phyloP scores from a whole-genome alignment of 805 yeast genomes.

The Yamadazyma tumulicola region DNA sequence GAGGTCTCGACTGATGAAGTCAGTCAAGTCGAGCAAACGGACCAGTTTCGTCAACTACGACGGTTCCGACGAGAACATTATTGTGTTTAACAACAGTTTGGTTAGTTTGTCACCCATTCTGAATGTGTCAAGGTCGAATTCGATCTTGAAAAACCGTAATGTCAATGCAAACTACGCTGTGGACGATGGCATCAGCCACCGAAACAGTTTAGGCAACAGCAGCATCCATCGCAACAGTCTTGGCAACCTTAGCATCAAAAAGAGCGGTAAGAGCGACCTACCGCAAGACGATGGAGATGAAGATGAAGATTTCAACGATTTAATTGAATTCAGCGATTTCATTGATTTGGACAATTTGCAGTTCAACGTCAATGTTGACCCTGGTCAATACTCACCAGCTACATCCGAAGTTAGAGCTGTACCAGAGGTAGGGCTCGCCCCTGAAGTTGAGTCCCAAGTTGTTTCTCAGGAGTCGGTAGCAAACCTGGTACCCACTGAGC shows the following conservation, averaged over 20 bases:
- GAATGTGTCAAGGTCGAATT: constrained; percentile 29
- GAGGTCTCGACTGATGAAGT: constrained; percentile 57
- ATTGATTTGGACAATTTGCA: constrained; percentile 31
- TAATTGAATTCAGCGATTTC: constrained; percentile 40
- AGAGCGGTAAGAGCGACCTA: background rate
- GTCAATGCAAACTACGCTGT: no score
- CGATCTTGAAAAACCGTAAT: constrained; percentile 33
- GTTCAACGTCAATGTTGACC: constrained; percentile 12
- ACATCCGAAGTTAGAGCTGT: no score
- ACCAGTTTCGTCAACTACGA: constrained; percentile 38
- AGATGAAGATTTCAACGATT: constrained; percentile 18
- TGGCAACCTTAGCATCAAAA: background rate
- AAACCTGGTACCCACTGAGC: no score
- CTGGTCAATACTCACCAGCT: no score
- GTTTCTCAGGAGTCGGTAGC: no score
- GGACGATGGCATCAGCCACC: no score
- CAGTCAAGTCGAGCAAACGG: constrained; percentile 39
- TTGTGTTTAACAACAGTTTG: constrained; percentile 18
- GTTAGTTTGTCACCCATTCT: constrained; percentile 14
- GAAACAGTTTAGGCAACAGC: background rate
- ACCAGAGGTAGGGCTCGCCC: no score
- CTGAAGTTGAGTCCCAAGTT: no score
- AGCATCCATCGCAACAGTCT: background rate
- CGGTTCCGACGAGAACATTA: constrained; percentile 40
- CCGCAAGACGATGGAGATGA: background rate